These are phyloP conservation scores for Podospora didyma DNA, from an alignment of 495 filamentous ascomycete species.

Conservation along the genomic window DNA sequence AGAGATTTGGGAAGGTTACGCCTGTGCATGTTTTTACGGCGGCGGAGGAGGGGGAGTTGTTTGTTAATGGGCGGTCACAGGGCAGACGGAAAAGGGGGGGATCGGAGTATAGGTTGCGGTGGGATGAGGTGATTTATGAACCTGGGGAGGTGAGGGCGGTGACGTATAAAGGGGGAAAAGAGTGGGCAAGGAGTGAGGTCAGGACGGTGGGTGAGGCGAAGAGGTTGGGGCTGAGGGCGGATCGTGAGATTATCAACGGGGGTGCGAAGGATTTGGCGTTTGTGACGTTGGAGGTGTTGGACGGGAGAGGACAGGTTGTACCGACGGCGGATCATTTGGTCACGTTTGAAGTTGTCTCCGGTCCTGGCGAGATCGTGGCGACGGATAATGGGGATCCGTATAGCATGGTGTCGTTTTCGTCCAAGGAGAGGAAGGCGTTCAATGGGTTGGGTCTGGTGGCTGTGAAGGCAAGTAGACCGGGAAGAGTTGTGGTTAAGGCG, in stretches of 20 bases:
- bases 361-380: conserved; percentile 34
- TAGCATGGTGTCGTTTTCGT: conserved; percentile 37
- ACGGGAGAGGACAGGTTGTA: conserved; percentile 32
- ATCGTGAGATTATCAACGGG: conserved; percentile 30
- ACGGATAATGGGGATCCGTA: conserved; percentile 43
- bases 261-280: conserved; percentile 44
- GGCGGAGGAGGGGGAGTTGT: conserved; percentile 46
- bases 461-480: conserved; percentile 18
- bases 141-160: conserved; percentile 41
- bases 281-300: conserved; percentile 36
- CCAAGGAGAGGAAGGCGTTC: conserved; percentile 33
- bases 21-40: conserved; percentile 47
- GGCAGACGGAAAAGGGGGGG: conserved; percentile 30
- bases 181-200: conserved; percentile 39
- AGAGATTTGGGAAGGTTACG: conserved; percentile 40
- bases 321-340: conserved; percentile 34
- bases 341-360: conserved; percentile 33
- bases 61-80: conserved; percentile 43
- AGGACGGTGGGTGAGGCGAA: conserved; percentile 31
- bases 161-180: conserved; percentile 36
- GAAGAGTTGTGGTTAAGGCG: not conserved
- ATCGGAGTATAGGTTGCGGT: conserved; percentile 42
- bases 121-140: conserved; percentile 43
- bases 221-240: conserved; percentile 29
- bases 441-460: conserved; percentile 35